Evolutionary conservation across 192 early-diverging fungal genomes (phyloP).

Genomic region (Podila minutissima): DNA sequence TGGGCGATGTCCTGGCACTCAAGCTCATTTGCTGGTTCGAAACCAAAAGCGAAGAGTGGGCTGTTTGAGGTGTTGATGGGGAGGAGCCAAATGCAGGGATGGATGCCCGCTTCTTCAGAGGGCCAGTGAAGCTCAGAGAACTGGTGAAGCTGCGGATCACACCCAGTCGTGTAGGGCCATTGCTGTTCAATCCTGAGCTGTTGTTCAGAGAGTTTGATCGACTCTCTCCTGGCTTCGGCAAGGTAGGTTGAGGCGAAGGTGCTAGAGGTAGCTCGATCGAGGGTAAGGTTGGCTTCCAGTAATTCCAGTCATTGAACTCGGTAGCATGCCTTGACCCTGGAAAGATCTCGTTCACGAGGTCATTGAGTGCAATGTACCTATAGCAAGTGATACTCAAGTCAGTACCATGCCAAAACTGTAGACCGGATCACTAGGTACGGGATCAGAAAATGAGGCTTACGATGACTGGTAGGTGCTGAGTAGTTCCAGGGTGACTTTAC

Average conservation of each 20-base stretch:
- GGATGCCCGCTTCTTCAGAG: slow-evolving; percentile 22
- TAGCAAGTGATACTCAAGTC: slow-evolving; percentile 2
- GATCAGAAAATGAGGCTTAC: slow-evolving; percentile 45
- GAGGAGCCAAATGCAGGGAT: slow-evolving; percentile 30
- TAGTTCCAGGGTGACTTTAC: slow-evolving; percentile 92
- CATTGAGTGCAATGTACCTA: slow-evolving; percentile 85
- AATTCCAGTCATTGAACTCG: slow-evolving; percentile 88
- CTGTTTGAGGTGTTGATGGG: slow-evolving; percentile 3
- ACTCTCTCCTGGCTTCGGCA: slow-evolving; percentile 47
- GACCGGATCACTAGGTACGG: not conserved
- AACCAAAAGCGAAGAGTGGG: not conserved
- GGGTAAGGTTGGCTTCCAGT: slow-evolving; percentile 72
- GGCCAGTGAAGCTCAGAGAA: slow-evolving; percentile 21
- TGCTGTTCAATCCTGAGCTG: slow-evolving; percentile 1
- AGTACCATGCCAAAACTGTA: not conserved
- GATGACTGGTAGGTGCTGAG: slow-evolving; percentile 85
- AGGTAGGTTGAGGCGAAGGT: slow-evolving; percentile 30
- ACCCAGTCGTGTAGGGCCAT: slow-evolving; percentile 21
- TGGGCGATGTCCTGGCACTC: not conserved
- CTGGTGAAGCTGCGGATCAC: slow-evolving; percentile 52
- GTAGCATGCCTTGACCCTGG: slow-evolving; percentile 70
- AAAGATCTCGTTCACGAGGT: slow-evolving; percentile 96
- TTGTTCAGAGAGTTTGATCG: slow-evolving; percentile 2
- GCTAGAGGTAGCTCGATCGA: slow-evolving; percentile 58
- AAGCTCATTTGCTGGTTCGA: not conserved